Percentiles rank a stretch among this genome's conserved stretches.
Conservation (phyloP, 2,329 filamentous ascomycete species). For the Metarhizium album region DNA sequence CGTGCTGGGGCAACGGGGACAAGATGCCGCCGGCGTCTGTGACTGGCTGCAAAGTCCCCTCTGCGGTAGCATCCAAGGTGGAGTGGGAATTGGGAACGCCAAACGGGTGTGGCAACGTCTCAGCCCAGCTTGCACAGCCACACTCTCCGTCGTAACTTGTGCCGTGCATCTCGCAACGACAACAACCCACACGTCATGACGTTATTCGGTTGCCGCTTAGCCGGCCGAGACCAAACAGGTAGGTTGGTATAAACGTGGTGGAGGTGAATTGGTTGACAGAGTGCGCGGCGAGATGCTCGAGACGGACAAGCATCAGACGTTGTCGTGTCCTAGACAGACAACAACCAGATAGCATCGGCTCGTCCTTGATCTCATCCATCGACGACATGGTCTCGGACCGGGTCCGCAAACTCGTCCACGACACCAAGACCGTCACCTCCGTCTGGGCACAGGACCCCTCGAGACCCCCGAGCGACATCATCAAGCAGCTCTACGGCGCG, state of each 20-base stretch:
- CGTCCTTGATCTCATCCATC: not conserved
- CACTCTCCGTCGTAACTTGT: not conserved
- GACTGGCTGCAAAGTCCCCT: no score
- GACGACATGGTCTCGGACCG: conserved; percentile 19
- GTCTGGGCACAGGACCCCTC: conserved; percentile 42
- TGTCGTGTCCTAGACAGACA: no score
- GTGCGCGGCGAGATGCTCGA: not conserved
- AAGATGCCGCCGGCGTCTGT: no score
- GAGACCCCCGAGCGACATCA: conserved; percentile 41
- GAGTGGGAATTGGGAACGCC: no score
- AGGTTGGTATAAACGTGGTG: not conserved
- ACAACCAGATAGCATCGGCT: no score
- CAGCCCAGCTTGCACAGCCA: not conserved
- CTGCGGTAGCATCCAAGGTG: no score
- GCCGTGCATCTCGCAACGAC: not conserved
- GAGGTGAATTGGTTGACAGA: not conserved
- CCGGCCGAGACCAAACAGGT: not conserved
- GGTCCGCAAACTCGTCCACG: conserved; percentile 41
- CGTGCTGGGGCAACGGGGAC: no score
- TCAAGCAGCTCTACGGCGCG: conserved; percentile 42
- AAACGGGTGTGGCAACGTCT: no score
- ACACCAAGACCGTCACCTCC: conserved; percentile 44
- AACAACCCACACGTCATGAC: not conserved
- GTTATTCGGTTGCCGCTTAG: conserved; percentile 1
- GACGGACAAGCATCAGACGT: not conserved